A percentile compares a stretch with the other conserved stretches of the same genome.
phyloP scores from a whole-genome alignment of 2,329 filamentous ascomycete genomes.

The Beauveria varroae region DNA sequence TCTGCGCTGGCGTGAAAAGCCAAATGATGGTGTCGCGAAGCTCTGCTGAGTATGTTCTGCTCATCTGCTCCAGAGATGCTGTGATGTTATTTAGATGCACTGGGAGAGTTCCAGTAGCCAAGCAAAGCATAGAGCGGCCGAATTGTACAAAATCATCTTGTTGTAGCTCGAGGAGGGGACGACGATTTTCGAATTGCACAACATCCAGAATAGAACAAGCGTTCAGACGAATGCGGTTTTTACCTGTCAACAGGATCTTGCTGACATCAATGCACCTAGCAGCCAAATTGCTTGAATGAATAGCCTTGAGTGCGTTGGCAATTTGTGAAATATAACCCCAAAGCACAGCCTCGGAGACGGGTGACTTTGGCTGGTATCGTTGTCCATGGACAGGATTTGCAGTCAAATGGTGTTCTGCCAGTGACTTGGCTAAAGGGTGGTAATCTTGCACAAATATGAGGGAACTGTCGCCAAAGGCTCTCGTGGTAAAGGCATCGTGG shows the following conservation, averaged over 20 bases:
- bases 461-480: slow-evolving; percentile 90
- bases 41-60: slow-evolving; percentile 67
- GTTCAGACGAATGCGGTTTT: slow-evolving; percentile 80
- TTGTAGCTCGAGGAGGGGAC: slow-evolving; percentile 67
- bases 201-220: slow-evolving; percentile 88
- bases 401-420: slow-evolving; percentile 72
- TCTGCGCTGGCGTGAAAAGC: slow-evolving; percentile 63
- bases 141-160: slow-evolving; percentile 82
- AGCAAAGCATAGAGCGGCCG: slow-evolving; percentile 73
- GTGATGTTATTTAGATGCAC: slow-evolving; percentile 52
- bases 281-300: slow-evolving; percentile 74
- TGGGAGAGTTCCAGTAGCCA: slow-evolving; percentile 62
- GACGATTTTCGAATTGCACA: slow-evolving; percentile 67
- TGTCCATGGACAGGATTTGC: slow-evolving; percentile 31
- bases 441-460: slow-evolving; percentile 92
- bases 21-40: slow-evolving; percentile 74
- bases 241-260: slow-evolving; percentile 85
- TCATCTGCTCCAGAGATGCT: slow-evolving; percentile 68
- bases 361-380: slow-evolving; percentile 37
- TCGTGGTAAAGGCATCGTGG: slow-evolving; percentile 87
- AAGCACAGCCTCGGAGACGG: slow-evolving; percentile 63
- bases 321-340: slow-evolving; percentile 95
- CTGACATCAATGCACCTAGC: slow-evolving; percentile 79
- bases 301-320: slow-evolving; percentile 75
- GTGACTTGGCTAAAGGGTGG: slow-evolving; percentile 81